These are phyloP conservation scores for Phytophthora hybrid DNA, from an alignment of 352 stramenopile species.

Conservation along the genomic window DNA sequence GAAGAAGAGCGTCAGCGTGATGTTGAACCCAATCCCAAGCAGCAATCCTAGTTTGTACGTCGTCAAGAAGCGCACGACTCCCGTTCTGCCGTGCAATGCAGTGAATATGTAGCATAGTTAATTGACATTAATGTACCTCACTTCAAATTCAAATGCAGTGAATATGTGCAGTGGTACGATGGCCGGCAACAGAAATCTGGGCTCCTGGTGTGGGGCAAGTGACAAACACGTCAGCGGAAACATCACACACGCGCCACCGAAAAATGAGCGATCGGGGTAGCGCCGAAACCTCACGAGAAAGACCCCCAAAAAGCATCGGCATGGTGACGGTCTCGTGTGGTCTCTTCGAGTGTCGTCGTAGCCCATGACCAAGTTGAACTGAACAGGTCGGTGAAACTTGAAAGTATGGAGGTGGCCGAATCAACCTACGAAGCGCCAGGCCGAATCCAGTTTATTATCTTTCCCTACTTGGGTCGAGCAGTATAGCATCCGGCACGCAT, in stretches of 20 bases:
- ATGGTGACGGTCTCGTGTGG: slow-evolving; percentile 93
- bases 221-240: slow-evolving; percentile 87
- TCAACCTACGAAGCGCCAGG: too few species aligned
- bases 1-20: slow-evolving; percentile 65
- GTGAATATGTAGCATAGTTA: too few species aligned
- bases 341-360: too few species aligned
- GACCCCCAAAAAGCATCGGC: slow-evolving; percentile 91
- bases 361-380: too few species aligned
- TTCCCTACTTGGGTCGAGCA: too few species aligned
- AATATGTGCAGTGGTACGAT: slow-evolving; percentile 87
- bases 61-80: slow-evolving; percentile 32
- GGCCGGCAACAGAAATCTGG: slow-evolving; percentile 91
- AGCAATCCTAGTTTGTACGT: slow-evolving; percentile 22
- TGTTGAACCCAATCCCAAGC: slow-evolving; percentile 68
- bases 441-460: too few species aligned
- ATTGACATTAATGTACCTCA: too few species aligned
- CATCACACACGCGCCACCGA: too few species aligned
- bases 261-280: slow-evolving; percentile 29
- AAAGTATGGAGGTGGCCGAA: too few species aligned
- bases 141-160: too few species aligned
- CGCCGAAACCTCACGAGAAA: slow-evolving; percentile 49
- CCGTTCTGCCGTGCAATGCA: slow-evolving; percentile 27
- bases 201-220: slow-evolving; percentile 94
- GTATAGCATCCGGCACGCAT: too few species aligned
- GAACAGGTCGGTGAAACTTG: too few species aligned